A percentile compares a stretch with the other conserved stretches of the same genome.
Conservation (phyloP, 179 eudicot species). For the Beta lomatogona region DNA sequence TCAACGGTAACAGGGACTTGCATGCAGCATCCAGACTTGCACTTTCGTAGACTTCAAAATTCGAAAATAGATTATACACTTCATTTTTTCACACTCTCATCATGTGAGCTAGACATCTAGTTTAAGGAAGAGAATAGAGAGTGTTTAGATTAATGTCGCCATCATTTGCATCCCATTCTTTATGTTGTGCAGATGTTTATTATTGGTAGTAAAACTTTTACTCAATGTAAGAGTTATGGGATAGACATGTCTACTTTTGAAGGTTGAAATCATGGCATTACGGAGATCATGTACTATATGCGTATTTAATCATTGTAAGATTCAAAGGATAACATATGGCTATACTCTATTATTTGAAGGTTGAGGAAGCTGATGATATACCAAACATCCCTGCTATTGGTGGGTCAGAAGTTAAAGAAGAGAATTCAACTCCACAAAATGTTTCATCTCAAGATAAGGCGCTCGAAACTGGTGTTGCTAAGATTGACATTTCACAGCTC, state of each 20-base stretch:
- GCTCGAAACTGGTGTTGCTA: slow-evolving; percentile 44
- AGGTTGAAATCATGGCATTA: background rate
- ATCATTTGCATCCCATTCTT: background rate
- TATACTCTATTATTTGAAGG: slow-evolving; percentile 38
- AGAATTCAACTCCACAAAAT: slow-evolving; percentile 36
- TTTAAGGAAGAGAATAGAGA: background rate
- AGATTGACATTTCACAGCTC: slow-evolving; percentile 39
- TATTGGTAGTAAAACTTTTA: background rate
- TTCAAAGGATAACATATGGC: background rate
- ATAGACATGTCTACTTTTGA: background rate
- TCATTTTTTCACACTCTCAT: no score
- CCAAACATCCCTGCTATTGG: slow-evolving; percentile 58
- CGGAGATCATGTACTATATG: background rate
- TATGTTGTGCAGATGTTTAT: background rate
- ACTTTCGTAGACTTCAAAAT: no score
- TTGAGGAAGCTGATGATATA: slow-evolving; percentile 74
- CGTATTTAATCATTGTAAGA: background rate
- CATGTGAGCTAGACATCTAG: no score
- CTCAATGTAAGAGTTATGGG: background rate
- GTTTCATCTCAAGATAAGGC: slow-evolving; percentile 33
- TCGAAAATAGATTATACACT: no score
- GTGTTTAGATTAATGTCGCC: background rate
- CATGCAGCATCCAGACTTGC: no score
- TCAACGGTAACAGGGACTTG: no score
- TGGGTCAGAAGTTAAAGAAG: slow-evolving; percentile 50